These are phyloP conservation scores for Coprinopsis marcescibilis DNA, from an alignment of 768 basidiomycete genomes.

Conservation along the genomic window DNA sequence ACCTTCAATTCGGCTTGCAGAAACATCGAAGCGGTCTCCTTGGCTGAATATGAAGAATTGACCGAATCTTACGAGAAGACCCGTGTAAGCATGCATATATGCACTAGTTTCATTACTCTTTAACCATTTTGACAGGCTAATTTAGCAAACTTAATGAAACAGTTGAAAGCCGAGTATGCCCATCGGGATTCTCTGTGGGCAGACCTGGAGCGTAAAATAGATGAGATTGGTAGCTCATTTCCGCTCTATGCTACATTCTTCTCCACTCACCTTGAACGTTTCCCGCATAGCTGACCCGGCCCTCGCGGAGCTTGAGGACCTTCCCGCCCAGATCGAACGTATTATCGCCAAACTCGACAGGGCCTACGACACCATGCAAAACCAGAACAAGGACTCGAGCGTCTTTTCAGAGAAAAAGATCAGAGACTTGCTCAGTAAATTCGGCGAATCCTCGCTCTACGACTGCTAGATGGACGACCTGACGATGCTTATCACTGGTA, in stretches of 20 bases:
- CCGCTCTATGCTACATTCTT: background rate
- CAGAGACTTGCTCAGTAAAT: conserved; percentile 24
- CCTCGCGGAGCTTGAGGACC: conserved; percentile 32
- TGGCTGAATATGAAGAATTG: conserved; percentile 39
- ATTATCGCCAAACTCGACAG: conserved; percentile 49
- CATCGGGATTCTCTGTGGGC: conserved; percentile 47
- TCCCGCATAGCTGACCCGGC: conserved; percentile 36
- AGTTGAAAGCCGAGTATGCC: conserved; percentile 44
- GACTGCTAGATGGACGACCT: background rate
- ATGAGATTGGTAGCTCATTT: conserved; percentile 38
- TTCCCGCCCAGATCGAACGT: conserved; percentile 49
- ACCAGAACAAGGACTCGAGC: conserved; percentile 21
- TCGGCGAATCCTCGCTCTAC: conserved; percentile 12
- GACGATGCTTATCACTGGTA: background rate
- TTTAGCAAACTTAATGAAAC: conserved; percentile 33
- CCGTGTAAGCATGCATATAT: conserved; percentile 29
- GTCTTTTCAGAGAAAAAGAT: conserved; percentile 22
- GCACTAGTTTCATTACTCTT: conserved; percentile 5
- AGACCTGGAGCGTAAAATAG: conserved; percentile 37
- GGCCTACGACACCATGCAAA: conserved; percentile 39
- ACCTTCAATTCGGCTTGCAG: conserved; percentile 53
- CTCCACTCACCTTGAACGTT: conserved; percentile 7
- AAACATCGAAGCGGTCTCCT: conserved; percentile 39
- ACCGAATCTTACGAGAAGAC: conserved; percentile 31
- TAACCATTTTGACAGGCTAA: conserved; percentile 29